Conservation (phyloP, 805 yeast species). For the Komagataella kurtzmanii region DNA sequence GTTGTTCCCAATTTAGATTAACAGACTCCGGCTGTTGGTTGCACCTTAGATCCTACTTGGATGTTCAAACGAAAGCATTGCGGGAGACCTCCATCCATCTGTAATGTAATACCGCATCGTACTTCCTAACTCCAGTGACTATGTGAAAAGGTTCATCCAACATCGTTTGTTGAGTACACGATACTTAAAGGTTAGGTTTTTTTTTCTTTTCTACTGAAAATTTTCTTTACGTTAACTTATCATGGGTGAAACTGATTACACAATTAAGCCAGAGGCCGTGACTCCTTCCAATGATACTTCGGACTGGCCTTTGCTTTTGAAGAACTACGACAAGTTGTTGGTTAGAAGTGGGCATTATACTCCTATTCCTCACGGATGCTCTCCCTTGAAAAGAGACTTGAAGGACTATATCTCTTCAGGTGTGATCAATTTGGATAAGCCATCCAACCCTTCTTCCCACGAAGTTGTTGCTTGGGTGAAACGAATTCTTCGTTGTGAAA, state of each 20-base stretch:
- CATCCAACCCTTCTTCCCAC: slow-evolving; percentile 96
- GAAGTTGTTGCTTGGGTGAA: slow-evolving; percentile 99
- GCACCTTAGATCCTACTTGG: too few relatives aligned
- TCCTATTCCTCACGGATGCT: slow-evolving; percentile 90
- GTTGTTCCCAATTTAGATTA: too few relatives aligned
- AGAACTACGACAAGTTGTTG: slow-evolving; percentile 84
- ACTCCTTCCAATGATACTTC: slow-evolving; percentile 77
- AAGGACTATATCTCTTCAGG: slow-evolving; percentile 86
- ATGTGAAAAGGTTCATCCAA: neutral
- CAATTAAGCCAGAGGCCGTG: slow-evolving; percentile 80
- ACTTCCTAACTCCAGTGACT: neutral
- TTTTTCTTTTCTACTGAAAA: neutral
- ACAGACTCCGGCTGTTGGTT: too few relatives aligned
- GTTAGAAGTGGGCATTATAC: slow-evolving; percentile 97
- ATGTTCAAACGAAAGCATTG: too few relatives aligned
- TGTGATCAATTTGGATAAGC: slow-evolving; percentile 94
- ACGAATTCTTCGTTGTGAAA: slow-evolving; percentile 87
- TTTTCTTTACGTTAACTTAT: neutral
- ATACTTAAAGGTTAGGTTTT: neutral
- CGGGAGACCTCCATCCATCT: too few relatives aligned
- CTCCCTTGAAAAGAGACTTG: slow-evolving; percentile 90
- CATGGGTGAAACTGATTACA: slow-evolving; percentile 26
- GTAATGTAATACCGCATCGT: too few relatives aligned
- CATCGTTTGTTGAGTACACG: neutral
- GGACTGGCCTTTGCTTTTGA: slow-evolving; percentile 90